Base-by-base conservation (phyloP, 164 flowering plant genomes). In the Brasenia schreberi region DNA sequence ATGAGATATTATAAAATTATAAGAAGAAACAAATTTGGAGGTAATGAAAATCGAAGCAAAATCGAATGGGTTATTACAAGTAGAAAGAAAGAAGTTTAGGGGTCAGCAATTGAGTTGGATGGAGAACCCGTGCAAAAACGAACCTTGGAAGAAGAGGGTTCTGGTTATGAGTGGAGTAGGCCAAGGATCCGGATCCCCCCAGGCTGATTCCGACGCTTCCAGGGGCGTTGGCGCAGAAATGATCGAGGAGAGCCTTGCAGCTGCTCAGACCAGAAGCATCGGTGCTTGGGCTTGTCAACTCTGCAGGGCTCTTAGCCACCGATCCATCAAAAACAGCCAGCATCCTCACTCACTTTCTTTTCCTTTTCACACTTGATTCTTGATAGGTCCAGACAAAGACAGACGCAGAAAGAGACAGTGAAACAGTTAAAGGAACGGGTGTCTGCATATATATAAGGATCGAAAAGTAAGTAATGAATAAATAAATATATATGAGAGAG, bases 111-210 rank as follows among this genome's bases (percentile, higher is more conserved):
- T 1, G 39, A 33, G 39, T 33, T 33, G 39, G 39, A 33, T 33
- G 39, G 56, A 49, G 16, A 49, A 9, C 14, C 16, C 56, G 56
- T 49, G 10, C 16, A 49, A 49, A 9, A 49, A 9, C 9, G 56
- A 14, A 94, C 99, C 97, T 89, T 4, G 97, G 97, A 49, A 89
- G 87, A 63, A 95, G 75, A 62, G 96, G 97, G 75, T 82, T 92
- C 68, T 84, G 96, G 45, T 72, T 81, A 7, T 85, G 77, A 18
- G 80, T 58, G 17, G 92, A 78, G 74, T 88, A 90, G 17, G 94
- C 82, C 68, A 95, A 52, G 74, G 79, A 59, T 17, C 90, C 96
- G 18, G 81, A 60, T 33, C 74, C 66, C 45, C 87, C 92, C 49
- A 95, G 87, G 68, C 81, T 87, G 70, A 92, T 71, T 52, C 79